Evolutionary conservation across 331 rosid species (phyloP).

Genomic region (Ulmus americana): DNA sequence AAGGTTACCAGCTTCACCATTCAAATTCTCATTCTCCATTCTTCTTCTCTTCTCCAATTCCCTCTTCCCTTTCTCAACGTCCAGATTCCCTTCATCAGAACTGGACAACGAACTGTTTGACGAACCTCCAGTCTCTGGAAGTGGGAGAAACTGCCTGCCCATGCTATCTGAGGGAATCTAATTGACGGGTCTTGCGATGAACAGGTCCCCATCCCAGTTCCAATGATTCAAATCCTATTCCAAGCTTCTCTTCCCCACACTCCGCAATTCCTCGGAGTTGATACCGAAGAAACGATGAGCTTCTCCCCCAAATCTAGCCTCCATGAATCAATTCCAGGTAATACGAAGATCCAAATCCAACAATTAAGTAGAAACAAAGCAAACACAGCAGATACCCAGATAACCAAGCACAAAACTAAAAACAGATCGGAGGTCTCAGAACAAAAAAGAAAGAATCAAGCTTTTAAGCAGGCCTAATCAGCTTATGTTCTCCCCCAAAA

Average conservation of each 20-base stretch:
- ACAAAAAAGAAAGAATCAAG: too few species aligned
- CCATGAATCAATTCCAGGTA: conserved; percentile 35
- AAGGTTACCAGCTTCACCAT: conserved; percentile 53
- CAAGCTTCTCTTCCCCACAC: conserved; percentile 50
- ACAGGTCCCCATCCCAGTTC: conserved; percentile 86
- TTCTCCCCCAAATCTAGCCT: conserved; percentile 54
- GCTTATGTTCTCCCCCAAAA: conserved; percentile 37
- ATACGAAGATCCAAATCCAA: neutral
- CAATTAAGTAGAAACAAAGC: neutral
- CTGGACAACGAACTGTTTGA: conserved; percentile 52
- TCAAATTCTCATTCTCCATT: conserved; percentile 43
- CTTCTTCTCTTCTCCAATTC: conserved; percentile 78
- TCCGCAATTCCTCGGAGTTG: conserved; percentile 47
- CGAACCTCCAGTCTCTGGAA: conserved; percentile 34
- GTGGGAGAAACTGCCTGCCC: conserved; percentile 51
- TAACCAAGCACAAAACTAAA: neutral
- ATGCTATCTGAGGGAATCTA: conserved; percentile 51
- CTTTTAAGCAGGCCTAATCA: conserved; percentile 14
- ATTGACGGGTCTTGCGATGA: conserved; percentile 54
- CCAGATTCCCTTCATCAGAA: conserved; percentile 40
- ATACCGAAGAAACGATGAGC: conserved; percentile 44
- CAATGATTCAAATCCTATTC: conserved; percentile 80
- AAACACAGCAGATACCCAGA: neutral
- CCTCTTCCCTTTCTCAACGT: conserved; percentile 46
- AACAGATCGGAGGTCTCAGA: neutral